Conservation (phyloP, 805 yeast genomes). For the Metschnikowia reukaufii region DNA sequence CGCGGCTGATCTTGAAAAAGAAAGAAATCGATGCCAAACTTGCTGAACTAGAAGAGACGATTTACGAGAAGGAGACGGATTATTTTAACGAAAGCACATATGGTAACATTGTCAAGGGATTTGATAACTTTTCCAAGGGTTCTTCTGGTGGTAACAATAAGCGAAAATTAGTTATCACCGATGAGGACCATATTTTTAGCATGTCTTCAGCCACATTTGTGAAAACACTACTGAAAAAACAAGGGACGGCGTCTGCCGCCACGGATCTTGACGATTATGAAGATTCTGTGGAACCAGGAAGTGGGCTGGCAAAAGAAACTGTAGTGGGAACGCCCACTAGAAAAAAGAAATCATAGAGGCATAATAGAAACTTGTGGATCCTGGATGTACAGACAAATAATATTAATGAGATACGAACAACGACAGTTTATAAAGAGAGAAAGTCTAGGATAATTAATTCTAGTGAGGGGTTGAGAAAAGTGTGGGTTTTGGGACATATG, state of each 20-base stretch:
- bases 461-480: no score
- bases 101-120: constrained; percentile 89
- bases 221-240: constrained; percentile 52
- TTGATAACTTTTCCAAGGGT: constrained; percentile 70
- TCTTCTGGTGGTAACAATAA: constrained; percentile 35
- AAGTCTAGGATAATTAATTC: no score
- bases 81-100: constrained; percentile 71
- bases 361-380: no score
- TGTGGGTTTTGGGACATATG: no score
- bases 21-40: constrained; percentile 64
- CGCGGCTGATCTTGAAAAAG: constrained; percentile 60
- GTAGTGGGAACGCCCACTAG: constrained; percentile 17
- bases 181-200: constrained; percentile 80
- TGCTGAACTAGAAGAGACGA: constrained; percentile 67
- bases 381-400: background rate
- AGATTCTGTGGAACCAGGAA: constrained; percentile 21
- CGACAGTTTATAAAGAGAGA: no score
- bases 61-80: constrained; percentile 73
- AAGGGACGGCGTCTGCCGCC: constrained; percentile 34
- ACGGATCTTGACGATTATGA: constrained; percentile 23
- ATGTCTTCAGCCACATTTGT: constrained; percentile 70
- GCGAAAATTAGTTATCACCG: constrained; percentile 55
- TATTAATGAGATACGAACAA: constrained; percentile 2
- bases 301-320: constrained; percentile 8
- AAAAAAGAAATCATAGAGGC: constrained; percentile 16